A percentile compares a stretch with the other conserved stretches of the same genome.
Evolutionary conservation across 2,329 filamentous ascomycete species (phyloP).

Genomic region (Aureobasidium sp.): DNA sequence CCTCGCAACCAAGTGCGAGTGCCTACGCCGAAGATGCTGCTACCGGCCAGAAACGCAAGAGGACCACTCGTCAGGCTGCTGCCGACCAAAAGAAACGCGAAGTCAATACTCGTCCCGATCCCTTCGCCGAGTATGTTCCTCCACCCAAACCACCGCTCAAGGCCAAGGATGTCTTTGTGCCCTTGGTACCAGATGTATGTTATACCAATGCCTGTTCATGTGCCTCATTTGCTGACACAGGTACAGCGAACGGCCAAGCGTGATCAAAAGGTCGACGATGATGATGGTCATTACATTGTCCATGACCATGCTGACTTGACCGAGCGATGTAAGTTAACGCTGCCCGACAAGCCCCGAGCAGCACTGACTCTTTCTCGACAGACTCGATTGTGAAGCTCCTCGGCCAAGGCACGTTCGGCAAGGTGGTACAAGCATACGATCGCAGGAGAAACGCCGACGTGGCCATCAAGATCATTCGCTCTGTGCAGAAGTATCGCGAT

Average conservation of each 20-base stretch:
- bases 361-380: slow-evolving; percentile 32
- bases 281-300: slow-evolving; percentile 95
- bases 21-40: slow-evolving; percentile 58
- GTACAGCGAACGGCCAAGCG: slow-evolving; percentile 23
- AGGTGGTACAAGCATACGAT: slow-evolving; percentile 91
- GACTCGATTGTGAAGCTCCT: slow-evolving; percentile 85
- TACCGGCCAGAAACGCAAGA: slow-evolving; percentile 83
- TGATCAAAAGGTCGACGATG: slow-evolving; percentile 72
- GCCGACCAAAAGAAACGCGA: slow-evolving; percentile 71
- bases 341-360: background rate
- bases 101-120: slow-evolving; percentile 52
- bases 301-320: slow-evolving; percentile 79
- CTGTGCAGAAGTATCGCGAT: slow-evolving; percentile 96
- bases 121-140: slow-evolving; percentile 73
- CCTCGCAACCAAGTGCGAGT: slow-evolving; percentile 55
- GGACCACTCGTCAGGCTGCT: slow-evolving; percentile 68
- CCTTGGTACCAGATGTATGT: slow-evolving; percentile 53
- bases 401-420: slow-evolving; percentile 95
- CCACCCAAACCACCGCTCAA: slow-evolving; percentile 87
- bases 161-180: slow-evolving; percentile 58
- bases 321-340: slow-evolving; percentile 66
- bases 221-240: slow-evolving; percentile 19
- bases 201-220: background rate
- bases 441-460: slow-evolving; percentile 69
- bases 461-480: slow-evolving; percentile 96